phyloP scores from a whole-genome alignment of 78 protist species.

The Cavenderia fasciculata region DNA sequence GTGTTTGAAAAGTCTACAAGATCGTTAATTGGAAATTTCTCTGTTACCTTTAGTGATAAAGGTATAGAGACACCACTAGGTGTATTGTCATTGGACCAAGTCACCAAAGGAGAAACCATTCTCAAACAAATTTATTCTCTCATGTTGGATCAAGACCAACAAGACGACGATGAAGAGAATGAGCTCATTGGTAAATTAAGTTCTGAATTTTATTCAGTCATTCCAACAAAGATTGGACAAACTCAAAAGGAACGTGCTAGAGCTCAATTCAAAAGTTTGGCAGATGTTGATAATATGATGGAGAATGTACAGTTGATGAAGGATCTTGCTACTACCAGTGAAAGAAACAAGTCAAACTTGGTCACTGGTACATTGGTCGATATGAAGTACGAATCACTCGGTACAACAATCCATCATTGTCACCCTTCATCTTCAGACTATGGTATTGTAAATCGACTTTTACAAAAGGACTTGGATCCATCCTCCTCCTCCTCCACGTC shows the following conservation, averaged over 20 bases:
- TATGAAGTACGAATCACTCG: neutral
- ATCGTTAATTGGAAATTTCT: neutral
- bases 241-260: neutral
- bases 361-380: neutral
- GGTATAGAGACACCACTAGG: conserved; percentile 77
- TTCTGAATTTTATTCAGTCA: neutral
- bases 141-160: neutral
- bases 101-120: neutral
- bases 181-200: neutral
- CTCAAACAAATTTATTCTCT: neutral
- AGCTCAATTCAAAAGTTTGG: neutral
- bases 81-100: conserved; percentile 24
- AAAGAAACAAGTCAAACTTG: neutral
- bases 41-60: conserved; percentile 16
- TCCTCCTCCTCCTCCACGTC: no score
- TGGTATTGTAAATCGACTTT: neutral
- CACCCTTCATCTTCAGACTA: neutral
- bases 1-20: neutral
- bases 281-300: neutral
- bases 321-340: neutral
- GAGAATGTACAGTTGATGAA: neutral
- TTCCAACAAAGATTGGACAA: conserved; percentile 11
- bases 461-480: no score
- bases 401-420: neutral
- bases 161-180: neutral